phyloP scores from a whole-genome alignment of 805 yeast species.

The Cyberlindnera petersonii region DNA sequence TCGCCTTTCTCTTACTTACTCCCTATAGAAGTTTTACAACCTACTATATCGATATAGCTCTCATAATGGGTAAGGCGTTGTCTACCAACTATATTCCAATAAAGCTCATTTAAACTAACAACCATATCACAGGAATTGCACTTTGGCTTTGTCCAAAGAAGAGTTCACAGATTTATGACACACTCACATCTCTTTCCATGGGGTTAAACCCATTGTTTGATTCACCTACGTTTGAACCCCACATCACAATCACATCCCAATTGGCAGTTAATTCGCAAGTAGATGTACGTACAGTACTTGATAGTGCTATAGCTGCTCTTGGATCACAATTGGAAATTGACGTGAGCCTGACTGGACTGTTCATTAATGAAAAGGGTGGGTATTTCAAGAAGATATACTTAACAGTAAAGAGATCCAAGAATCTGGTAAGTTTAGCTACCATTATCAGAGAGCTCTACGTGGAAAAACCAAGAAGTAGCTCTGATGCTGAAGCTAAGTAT shows the following conservation, averaged over 20 bases:
- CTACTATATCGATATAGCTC: not conserved
- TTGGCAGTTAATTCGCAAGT: constrained; percentile 46
- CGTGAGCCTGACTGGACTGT: constrained; percentile 16
- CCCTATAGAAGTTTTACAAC: too few relatives aligned
- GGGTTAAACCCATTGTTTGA: constrained; percentile 68
- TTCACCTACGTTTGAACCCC: constrained; percentile 69
- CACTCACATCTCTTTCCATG: constrained; percentile 54
- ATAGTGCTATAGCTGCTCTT: constrained; percentile 55
- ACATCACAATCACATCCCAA: constrained; percentile 68
- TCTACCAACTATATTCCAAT: too few relatives aligned
- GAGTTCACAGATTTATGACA: constrained; percentile 50
- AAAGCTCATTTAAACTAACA: constrained; percentile 8
- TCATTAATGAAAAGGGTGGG: constrained; percentile 16
- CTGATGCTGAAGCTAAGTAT: constrained; percentile 32
- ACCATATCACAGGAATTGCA: constrained; percentile 37
- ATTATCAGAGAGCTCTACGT: constrained; percentile 57
- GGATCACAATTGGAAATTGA: constrained; percentile 12
- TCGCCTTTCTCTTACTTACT: not conserved
- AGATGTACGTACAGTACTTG: constrained; percentile 57
- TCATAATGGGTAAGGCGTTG: constrained; percentile 11
- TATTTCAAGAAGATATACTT: constrained; percentile 26
- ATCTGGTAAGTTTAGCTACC: constrained; percentile 34
- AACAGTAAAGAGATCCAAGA: constrained; percentile 18
- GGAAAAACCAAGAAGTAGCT: constrained; percentile 34
- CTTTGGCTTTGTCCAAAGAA: constrained; percentile 73